Evolutionary conservation across 495 filamentous ascomycete species (phyloP), one percentile per base, ranked within the genome.

Genomic region (Penicillium subrubescens): DNA sequence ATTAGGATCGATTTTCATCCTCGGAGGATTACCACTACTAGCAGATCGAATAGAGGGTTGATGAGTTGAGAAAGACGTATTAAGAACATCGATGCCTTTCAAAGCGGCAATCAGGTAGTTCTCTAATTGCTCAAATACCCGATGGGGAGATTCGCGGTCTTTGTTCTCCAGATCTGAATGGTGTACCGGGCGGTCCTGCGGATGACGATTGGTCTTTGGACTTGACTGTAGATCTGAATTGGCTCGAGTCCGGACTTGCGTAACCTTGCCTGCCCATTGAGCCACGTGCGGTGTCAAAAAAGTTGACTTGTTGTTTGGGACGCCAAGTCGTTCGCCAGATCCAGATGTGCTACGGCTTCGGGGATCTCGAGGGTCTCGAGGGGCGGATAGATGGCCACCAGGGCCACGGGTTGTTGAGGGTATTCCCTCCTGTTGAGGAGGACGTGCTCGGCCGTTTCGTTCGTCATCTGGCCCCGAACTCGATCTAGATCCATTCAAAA

Each of bases 71-170:
- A 96, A 96, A 2, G 92, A 91, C 41, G 75, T 76, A 70, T 96
- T 96, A 10, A 97, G 76, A 71, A 85, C 88, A 34, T 89, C 83
- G 68, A 86, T 88, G 12, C 86, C 85, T 52, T 84, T 87, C 68
- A 96, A 91, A 57, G 85, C 87, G 21, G 70, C 70, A 29, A 88
- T 77, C 34, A 97, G 83, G 70, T 93, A 92, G 59, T 92, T 89
- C 74, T 96, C 93, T 51, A 96, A 71, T 23, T 79, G 82, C 61
- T 84, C 85, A 70, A 97, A 96, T 14, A 92, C 81, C 23, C 64
- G 63, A 27, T 71, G 58, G 11, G 65, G 69, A 43, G 57, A 57
- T 25, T 74, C 73, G n/a, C 57, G 61, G 23, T 70, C 65, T 50
- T 67, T 73, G n/a, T 33, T 51, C 10, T 65, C 72, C 15, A 54